Base-by-base conservation (phyloP, 1,284 basidiomycete genomes). In the Trametes versicolor region DNA sequence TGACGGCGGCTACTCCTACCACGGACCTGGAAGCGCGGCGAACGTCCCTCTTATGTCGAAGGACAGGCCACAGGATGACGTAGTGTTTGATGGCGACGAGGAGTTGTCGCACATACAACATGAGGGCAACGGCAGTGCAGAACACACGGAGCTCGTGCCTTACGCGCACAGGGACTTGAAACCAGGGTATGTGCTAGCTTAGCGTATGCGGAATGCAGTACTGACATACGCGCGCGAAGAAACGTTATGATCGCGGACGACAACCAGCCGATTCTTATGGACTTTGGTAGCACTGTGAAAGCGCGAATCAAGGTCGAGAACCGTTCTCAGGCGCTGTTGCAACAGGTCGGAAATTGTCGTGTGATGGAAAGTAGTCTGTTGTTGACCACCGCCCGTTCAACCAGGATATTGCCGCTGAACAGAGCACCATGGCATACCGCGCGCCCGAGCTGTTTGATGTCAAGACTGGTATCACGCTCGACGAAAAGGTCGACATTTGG, bases 141-240 rank as follows among this genome's bases (percentile, higher is more conserved):
- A 81, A 7, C 79, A 84, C 66, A 80, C 78, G 2, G 87, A 88
- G 61, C 71, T 92, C 10, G 86, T 96, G 7, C 96, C 98, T 0
- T 99, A 98, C 76, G 97, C 97, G 0, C 98, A 99, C 80, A 85
- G 98, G 64, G 97, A 99, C 80, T 84, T 99, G 74, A 99, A 99
- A 80, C 98, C 97, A 45, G 96, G 92, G 95, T 96, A 73, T 73
- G 90, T 81, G 15, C 4, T 2, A 23, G 41, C 36, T 58, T 8
- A 32, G 15, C 41, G 15, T 19, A 3, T 41, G 34, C 15, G 25
- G 37, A 61, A 2, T 2, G 27, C 17, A 2, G 57, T 34, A 54
- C 56, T 60, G 27, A 34, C 39, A 34, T 41, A 58, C 7, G 48
- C 7, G 48, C 19, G 23, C 41, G 4, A 67, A 97, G 95, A 47